phyloP scores from a whole-genome alignment of 2,329 filamentous ascomycete genomes.

The Colletotrichum musicola region DNA sequence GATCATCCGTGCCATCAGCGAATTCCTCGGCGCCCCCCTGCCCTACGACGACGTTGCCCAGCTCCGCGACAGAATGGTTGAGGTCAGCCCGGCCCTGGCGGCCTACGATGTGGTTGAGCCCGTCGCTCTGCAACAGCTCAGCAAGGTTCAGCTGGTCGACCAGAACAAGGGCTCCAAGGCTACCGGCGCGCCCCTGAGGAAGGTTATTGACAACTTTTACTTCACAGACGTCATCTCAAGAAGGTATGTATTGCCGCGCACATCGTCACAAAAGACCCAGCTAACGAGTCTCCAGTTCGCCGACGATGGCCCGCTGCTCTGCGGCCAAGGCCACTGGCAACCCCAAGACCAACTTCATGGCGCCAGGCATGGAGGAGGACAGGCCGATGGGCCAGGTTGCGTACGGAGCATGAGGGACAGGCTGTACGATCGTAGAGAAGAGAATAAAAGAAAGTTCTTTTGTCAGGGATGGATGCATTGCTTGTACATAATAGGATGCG shows the following conservation, averaged over 20 bases:
- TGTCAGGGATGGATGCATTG: constrained; percentile 46
- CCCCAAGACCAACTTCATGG: constrained; percentile 84
- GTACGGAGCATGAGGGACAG: constrained; percentile 63
- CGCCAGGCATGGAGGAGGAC: constrained; percentile 74
- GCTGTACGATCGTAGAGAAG: constrained; percentile 48
- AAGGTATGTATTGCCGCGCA: constrained; percentile 72
- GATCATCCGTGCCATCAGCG: constrained; percentile 92
- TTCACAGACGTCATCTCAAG: constrained; percentile 97
- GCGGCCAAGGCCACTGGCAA: constrained; percentile 89
- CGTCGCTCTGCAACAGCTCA: constrained; percentile 78
- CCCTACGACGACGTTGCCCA: constrained; percentile 94
- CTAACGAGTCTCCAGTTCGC: constrained; percentile 73
- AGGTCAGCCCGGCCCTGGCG: constrained; percentile 91
- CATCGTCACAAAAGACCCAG: constrained; percentile 6
- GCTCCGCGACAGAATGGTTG: constrained; percentile 91
- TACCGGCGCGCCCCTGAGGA: constrained; percentile 81
- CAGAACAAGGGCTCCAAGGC: constrained; percentile 90
- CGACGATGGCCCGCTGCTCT: constrained; percentile 98
- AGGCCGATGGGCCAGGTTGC: constrained; percentile 72
- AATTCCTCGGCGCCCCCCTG: constrained; percentile 88
- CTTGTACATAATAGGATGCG: constrained; percentile 56
- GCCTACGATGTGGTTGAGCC: constrained; percentile 93
- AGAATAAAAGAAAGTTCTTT: constrained; percentile 52
- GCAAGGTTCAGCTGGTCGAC: constrained; percentile 95
- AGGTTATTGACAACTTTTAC: constrained; percentile 95